Evolutionary conservation across 2,329 filamentous ascomycete genomes (phyloP).

Genomic region (Plenodomus biglobosus): DNA sequence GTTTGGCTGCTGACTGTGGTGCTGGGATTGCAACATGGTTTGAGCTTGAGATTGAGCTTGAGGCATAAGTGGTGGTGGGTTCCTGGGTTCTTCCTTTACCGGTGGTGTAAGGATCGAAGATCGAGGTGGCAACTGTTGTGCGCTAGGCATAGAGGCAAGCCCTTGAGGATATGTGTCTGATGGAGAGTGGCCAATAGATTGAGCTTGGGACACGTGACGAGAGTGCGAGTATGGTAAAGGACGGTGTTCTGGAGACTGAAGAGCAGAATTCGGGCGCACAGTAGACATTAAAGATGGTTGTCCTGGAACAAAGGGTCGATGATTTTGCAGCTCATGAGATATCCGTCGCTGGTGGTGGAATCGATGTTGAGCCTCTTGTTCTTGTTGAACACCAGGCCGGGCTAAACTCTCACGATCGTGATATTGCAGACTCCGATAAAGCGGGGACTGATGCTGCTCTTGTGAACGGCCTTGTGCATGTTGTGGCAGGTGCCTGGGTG

Average conservation of each 20-base stretch:
- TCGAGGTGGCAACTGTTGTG: conserved; percentile 28
- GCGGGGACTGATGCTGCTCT: conserved; percentile 31
- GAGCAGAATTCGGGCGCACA: conserved; percentile 27
- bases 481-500: conserved; percentile 29
- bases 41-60: conserved; percentile 19
- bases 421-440: conserved; percentile 27
- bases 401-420: conserved; percentile 30
- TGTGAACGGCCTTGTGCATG: conserved; percentile 30
- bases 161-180: conserved; percentile 25
- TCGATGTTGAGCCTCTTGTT: conserved; percentile 34
- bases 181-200: conserved; percentile 23
- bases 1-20: conserved; percentile 24
- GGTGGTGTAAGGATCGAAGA: conserved; percentile 33
- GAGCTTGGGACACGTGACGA: conserved; percentile 29
- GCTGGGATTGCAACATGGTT: conserved; percentile 22
- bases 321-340: conserved; percentile 35
- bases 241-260: conserved; percentile 37
- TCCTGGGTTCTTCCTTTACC: conserved; percentile 39
- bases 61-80: conserved; percentile 17
- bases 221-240: conserved; percentile 33
- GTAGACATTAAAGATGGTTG: conserved; percentile 25
- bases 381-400: conserved; percentile 33
- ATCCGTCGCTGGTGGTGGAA: conserved; percentile 35
- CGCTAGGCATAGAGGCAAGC: conserved; percentile 16
- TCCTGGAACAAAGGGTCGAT: conserved; percentile 27